Conservation (phyloP, 495 filamentous ascomycete genomes). For the Trichoderma parareesei region DNA sequence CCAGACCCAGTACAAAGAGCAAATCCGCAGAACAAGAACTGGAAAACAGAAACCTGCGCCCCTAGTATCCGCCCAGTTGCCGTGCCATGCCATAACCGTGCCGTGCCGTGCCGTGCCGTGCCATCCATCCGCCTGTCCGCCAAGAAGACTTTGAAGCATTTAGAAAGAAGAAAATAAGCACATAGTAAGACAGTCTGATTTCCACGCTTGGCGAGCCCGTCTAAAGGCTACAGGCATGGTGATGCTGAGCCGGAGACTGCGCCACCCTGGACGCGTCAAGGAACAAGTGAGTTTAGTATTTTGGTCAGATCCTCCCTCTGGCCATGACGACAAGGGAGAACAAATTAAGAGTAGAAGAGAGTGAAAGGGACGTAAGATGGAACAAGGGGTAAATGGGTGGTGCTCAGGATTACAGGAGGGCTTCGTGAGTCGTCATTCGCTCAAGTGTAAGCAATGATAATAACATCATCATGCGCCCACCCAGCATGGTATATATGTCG, state of each 20-base stretch:
- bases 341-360: background rate
- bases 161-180: background rate
- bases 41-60: background rate
- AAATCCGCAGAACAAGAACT: background rate
- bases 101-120: background rate
- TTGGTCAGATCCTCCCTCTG: background rate
- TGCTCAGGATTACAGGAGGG: conserved; percentile 2
- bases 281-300: too few relatives aligned
- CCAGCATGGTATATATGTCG: background rate
- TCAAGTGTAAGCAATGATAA: background rate
- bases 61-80: background rate
- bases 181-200: background rate
- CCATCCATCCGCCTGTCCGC: conserved; percentile 8
- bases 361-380: too few relatives aligned
- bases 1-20: background rate
- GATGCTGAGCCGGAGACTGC: background rate
- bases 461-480: background rate
- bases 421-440: conserved; percentile 2
- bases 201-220: background rate
- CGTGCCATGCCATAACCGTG: background rate
- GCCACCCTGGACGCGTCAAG: background rate
- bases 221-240: background rate
- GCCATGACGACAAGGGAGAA: background rate
- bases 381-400: too few relatives aligned
- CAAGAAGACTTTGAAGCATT: background rate